Evolutionary conservation across 2,329 filamentous ascomycete genomes (phyloP), one percentile per base, ranked within the genome.

Genomic region (Plenodomus biglobosus): DNA sequence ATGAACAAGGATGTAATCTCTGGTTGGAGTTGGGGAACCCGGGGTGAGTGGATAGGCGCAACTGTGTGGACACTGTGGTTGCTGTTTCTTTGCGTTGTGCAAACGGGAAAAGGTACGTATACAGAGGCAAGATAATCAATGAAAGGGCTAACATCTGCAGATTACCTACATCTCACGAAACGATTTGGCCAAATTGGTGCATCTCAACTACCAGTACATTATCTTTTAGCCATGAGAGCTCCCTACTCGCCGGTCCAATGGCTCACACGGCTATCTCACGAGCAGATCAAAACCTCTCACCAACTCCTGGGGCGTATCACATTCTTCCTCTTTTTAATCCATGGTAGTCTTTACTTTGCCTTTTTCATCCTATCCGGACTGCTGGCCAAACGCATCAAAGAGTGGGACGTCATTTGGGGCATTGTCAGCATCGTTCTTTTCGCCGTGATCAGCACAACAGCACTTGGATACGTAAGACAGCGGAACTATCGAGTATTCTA

Each of bases 91-190:
- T 78, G 72, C 22, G 64, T 80, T 15, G 73, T 74, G 55, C 72
- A 77, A 32, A 82, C 80, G 30, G 78, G 78, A 8, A 73, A 81
- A 62, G 81, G 81, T 83, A 71, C 52, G 77, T 61, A 40, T 2
- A n/a, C 15, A 4, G 2, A 3, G 18, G n/a, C 4, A n/a, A 16
- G 18, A 21, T 21, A 11, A 19, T 7, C 11, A 18, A 32, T 18
- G n/a, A 17, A 32, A 11, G 5, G 42, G 35, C 43, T 50, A 18
- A 55, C 30, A 20, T 21, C 5, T 2, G 2, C 42, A 84, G 83
- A 85, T 65, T 85, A 85, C 47, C 73, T 85, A 22, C 83, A 85
- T 64, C 69, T 85, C 19, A 85, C 83, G 19, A 85, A 84, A 68
- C 78, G 82, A 4, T 75, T 85, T 44, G 83, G 80, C 16, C 80